Evolutionary conservation across 73 alveolate genomes (phyloP), one percentile per base, ranked within the genome.

Genomic region (Stentor coeruleus): DNA sequence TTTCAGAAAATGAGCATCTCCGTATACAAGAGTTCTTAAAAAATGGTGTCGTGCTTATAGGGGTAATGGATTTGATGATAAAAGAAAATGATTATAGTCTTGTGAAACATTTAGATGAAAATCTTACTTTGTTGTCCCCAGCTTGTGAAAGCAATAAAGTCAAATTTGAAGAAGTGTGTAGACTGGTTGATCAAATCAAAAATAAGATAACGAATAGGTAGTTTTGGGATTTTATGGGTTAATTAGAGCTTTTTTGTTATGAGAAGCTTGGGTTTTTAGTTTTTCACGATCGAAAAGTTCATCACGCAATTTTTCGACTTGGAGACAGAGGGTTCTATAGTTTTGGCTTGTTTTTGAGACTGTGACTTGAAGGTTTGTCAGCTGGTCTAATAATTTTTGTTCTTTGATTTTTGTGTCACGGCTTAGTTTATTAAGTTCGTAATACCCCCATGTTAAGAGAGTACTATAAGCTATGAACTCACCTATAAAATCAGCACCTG

Each of bases 101-200:
- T 66, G 2, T 66, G 20, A 66, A 33, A 66, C 37, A 31, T 2
- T 20, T 66, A 11, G 79, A 66, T 20, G 79, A 66, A 66, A 66
- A 31, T 31, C 33, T 66, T 28, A 0, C 42, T 1, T 33, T 31
- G 41, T 33, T 66, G 36, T 26, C 79, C 11, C 79, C 79, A 11
- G 79, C 79, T 20, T 66, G 79, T 66, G 36, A 66, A 66, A 66
- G 79, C 15, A 66, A 66, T 31, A 66, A 31, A 2, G 79, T 20
- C n/a, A 33, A 66, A 40, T 66, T 20, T 66, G 40, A 66, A 20
- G 79, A 66, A 33, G 40, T 66, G n/a, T 66, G 79, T 66, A 33
- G 33, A 40, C 39, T 26, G n/a, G 79, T 66, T 66, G 79, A 20
- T 28, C 40, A 66, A 40, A 66, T 66, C 33, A 66, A 66, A 33